Conservation (phyloP, 768 basidiomycete genomes). For the Lentinula aciculospora region DNA sequence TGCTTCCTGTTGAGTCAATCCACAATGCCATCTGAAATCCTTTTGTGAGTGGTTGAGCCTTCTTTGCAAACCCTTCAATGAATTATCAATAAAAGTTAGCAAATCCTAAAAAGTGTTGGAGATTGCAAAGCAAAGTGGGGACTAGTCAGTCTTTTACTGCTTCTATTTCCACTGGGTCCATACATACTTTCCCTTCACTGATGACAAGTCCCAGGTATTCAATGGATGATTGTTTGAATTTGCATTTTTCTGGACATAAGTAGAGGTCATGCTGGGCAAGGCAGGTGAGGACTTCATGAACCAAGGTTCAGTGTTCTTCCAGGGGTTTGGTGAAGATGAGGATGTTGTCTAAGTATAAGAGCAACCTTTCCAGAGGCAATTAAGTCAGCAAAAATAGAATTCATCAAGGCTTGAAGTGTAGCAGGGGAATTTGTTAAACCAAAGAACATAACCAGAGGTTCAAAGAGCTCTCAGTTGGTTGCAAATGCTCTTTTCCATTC, state of each 20-base stretch:
- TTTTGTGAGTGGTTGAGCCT: constrained; percentile 20
- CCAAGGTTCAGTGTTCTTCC: too few relatives aligned
- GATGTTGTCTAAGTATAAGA: too few relatives aligned
- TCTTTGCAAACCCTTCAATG: constrained; percentile 27
- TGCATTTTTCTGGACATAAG: constrained; percentile 22
- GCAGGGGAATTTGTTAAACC: too few relatives aligned
- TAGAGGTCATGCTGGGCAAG: constrained; percentile 10
- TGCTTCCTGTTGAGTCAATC: constrained; percentile 8
- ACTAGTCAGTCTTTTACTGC: constrained; percentile 29
- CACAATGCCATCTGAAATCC: constrained; percentile 15
- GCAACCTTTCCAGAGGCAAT: too few relatives aligned
- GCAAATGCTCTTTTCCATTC: constrained; percentile 39
- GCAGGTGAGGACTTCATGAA: constrained; percentile 16
- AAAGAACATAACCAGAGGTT: too few relatives aligned
- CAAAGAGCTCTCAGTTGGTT: too few relatives aligned
- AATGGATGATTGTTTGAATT: constrained; percentile 7
- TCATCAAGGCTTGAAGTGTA: too few relatives aligned
- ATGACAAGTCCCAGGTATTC: constrained; percentile 16
- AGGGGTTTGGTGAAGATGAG: too few relatives aligned
- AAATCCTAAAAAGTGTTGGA: constrained; percentile 39
- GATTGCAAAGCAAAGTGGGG: constrained; percentile 23
- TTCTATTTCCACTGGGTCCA: constrained; percentile 35
- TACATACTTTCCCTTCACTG: constrained; percentile 12
- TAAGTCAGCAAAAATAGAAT: too few relatives aligned
- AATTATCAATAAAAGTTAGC: constrained; percentile 39